phyloP scores from a whole-genome alignment of 129 eudicot genomes.

The sunflower (Helianthus annuus) region DNA sequence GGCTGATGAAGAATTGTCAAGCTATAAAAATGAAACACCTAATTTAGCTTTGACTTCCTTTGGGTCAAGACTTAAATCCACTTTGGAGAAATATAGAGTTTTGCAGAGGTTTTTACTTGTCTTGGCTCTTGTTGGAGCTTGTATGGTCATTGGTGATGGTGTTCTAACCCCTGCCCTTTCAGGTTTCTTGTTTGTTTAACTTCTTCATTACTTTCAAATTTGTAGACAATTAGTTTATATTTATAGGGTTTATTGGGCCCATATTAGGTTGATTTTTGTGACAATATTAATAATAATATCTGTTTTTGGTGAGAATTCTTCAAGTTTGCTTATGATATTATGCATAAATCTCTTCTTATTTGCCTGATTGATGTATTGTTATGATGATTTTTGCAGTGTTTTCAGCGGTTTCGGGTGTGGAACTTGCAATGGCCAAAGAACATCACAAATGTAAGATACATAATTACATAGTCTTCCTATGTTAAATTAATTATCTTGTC shows the following conservation, averaged over 20 bases:
- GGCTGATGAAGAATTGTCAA: conserved; percentile 85
- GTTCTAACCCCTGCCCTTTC: conserved; percentile 93
- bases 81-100: conserved; percentile 74
- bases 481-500: background rate
- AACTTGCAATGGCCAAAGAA: conserved; percentile 80
- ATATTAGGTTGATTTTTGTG: conserved; percentile 15
- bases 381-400: conserved; percentile 61
- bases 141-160: conserved; percentile 99
- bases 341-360: conserved; percentile 7
- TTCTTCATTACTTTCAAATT: background rate
- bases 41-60: conserved; percentile 44
- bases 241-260: background rate
- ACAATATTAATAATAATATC: conserved; percentile 10
- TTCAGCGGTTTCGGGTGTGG: conserved; percentile 94
- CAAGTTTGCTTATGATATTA: background rate
- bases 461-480: background rate
- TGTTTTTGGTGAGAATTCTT: background rate
- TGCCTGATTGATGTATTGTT: conserved; percentile 11
- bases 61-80: conserved; percentile 75
- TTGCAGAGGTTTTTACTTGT: conserved; percentile 78
- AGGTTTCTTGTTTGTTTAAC: conserved; percentile 36
- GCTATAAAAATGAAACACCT: conserved; percentile 57
- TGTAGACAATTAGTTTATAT: conserved; percentile 10
- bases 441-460: conserved; percentile 77
- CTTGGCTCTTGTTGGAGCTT: conserved; percentile 91